Percentiles rank a stretch among this genome's conserved stretches.
phyloP scores from a whole-genome alignment of 495 filamentous ascomycete species.

The Articulospora tetracladia region DNA sequence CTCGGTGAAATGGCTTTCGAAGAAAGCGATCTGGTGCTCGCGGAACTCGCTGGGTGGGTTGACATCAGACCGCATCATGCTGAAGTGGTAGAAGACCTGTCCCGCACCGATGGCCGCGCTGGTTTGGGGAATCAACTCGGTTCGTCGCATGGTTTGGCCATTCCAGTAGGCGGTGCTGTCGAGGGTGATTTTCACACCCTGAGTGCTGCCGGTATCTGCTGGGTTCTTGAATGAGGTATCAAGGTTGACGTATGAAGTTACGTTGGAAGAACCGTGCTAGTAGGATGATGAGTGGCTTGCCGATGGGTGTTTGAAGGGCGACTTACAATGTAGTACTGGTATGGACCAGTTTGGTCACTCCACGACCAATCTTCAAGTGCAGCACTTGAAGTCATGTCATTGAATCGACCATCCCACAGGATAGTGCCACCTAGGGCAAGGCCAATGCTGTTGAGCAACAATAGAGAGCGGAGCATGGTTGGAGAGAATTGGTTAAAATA shows the following conservation, averaged over 20 bases:
- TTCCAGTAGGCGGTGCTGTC: constrained; percentile 61
- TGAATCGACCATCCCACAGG: constrained; percentile 61
- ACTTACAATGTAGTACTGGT: constrained; percentile 62
- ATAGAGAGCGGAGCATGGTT: constrained; percentile 6
- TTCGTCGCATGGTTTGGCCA: constrained; percentile 55
- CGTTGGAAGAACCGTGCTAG: constrained; percentile 43
- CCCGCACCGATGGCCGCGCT: constrained; percentile 55
- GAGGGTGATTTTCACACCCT: constrained; percentile 68
- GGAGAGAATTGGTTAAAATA: background rate
- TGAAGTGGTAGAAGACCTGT: constrained; percentile 68
- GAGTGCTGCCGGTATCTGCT: constrained; percentile 52
- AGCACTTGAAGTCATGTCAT: constrained; percentile 43
- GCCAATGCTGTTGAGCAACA: constrained; percentile 1
- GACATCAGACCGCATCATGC: constrained; percentile 51
- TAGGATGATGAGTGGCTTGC: constrained; percentile 20
- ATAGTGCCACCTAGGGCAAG: constrained; percentile 26
- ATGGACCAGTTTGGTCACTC: constrained; percentile 60
- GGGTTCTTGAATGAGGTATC: constrained; percentile 59
- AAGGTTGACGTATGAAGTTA: constrained; percentile 51
- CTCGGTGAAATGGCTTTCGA: constrained; percentile 75
- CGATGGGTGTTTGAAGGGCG: background rate
- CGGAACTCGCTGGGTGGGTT: constrained; percentile 56
- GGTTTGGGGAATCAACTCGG: constrained; percentile 71
- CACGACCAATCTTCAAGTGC: constrained; percentile 61
- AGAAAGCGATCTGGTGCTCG: constrained; percentile 75